Base-by-base conservation (phyloP, 164 flowering plant species). In the Nymphaea thermarum region DNA sequence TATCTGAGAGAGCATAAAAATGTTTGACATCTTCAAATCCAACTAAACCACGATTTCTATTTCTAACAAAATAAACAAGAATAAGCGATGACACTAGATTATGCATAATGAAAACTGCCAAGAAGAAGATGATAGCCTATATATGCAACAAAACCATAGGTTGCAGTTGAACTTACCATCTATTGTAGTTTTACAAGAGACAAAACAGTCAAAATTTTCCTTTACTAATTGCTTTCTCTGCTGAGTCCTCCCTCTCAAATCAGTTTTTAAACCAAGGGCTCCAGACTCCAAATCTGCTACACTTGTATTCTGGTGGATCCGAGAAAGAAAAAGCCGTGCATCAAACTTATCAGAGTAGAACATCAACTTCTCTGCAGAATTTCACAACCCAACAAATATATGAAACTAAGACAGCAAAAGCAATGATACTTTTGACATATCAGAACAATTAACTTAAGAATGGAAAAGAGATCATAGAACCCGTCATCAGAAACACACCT, bases 181-280 rank as follows among this genome's bases (percentile, higher is more conserved):
- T 71, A 95, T 95, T 25, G 99, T 95, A 6, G 96, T 95, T 80
- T 95, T 95, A 83, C 99, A 95, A 17, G 99, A 95, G 72, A 95
- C 98, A 74, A 95, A 95, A 80, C 99, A 95, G 73, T 95, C 99
- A 80, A 95, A 95, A 73, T 95, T 95, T 73, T 95, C 98, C 77
- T 95, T 95, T 63, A 95, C 99, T 81, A 95, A 80, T 66, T 85
- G 90, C 75, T 95, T 95, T 74, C 82, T 90, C 75, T 92, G 97
- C 69, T 84, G 89, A 65, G 94, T 95, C 55, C 98, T 84, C 67
- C 99, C 97, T 78, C 82, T 81, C 12, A 92, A 87, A 77, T 95
- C 99, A 73, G 80, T 84, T 80, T 90, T 95, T 68, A 95, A 75
- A 69, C 91, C 91, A 79, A 87, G 85, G 64, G 91, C 93, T 67